phyloP scores from a whole-genome alignment of 2,329 filamentous ascomycete genomes.

The Paramyrothecium roridum region DNA sequence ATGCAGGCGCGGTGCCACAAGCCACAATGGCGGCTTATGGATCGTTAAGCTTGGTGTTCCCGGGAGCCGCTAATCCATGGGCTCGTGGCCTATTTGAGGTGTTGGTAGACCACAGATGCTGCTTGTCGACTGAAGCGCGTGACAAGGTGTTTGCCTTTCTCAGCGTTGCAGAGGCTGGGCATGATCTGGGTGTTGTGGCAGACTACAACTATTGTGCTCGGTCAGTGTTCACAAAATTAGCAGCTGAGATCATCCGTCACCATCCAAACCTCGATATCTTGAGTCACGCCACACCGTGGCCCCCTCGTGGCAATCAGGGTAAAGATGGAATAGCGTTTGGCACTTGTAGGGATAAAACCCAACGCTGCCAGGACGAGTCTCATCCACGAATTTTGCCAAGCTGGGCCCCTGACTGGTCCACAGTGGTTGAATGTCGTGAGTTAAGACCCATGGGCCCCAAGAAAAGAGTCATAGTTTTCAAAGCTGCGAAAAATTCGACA shows the following conservation, averaged over 20 bases:
- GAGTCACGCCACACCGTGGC: not conserved
- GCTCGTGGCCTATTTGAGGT: not conserved
- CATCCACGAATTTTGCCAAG: not conserved
- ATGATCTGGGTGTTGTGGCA: not conserved
- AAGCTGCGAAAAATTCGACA: not conserved
- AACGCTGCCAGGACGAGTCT: not conserved
- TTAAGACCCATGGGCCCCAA: not conserved
- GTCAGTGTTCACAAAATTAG: not conserved
- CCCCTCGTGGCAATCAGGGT: too few species aligned
- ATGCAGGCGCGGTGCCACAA: not conserved
- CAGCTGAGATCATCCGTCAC: not conserved
- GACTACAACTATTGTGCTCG: not conserved
- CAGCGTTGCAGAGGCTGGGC: not conserved
- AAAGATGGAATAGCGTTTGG: not conserved
- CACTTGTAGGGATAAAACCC: not conserved
- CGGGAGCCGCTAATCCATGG: not conserved
- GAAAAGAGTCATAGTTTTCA: not conserved
- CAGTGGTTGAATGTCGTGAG: not conserved
- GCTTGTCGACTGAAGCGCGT: not conserved
- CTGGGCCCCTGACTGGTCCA: not conserved
- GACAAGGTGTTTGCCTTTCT: not conserved
- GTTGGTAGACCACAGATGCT: not conserved
- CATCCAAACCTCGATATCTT: not conserved
- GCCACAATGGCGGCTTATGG: not conserved
- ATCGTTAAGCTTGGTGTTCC: not conserved